Conservation (phyloP, 345 rosid genomes). For the Hibiscus trionum region DNA sequence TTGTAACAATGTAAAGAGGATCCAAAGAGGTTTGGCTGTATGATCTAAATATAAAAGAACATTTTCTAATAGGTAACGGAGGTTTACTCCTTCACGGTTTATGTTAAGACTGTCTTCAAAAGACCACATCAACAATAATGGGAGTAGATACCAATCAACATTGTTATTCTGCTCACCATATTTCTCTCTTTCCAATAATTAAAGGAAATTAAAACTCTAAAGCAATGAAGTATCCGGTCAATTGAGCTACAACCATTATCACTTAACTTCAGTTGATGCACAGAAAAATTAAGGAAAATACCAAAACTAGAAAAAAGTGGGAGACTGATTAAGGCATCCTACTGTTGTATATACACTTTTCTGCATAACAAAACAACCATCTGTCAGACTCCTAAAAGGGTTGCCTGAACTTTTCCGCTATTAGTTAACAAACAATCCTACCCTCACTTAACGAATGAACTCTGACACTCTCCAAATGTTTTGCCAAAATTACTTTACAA, state of each 20-base stretch:
- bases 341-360: background rate
- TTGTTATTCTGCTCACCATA: background rate
- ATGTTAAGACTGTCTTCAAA: background rate
- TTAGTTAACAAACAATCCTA: background rate
- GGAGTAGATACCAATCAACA: background rate
- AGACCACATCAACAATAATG: background rate
- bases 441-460: background rate
- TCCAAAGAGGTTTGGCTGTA: background rate
- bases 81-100: background rate
- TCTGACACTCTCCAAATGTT: background rate
- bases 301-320: background rate
- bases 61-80: background rate
- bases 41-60: background rate
- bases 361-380: background rate
- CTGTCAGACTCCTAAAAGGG: background rate
- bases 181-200: background rate
- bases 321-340: background rate
- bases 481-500: background rate
- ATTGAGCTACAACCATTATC: background rate
- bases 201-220: background rate
- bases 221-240: background rate
- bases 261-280: background rate
- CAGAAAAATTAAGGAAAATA: background rate
- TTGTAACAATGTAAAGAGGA: background rate
- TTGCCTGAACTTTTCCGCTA: background rate